Evolutionary conservation across 495 filamentous ascomycete genomes (phyloP).

Genomic region (Tuber microsphaerosporum): DNA sequence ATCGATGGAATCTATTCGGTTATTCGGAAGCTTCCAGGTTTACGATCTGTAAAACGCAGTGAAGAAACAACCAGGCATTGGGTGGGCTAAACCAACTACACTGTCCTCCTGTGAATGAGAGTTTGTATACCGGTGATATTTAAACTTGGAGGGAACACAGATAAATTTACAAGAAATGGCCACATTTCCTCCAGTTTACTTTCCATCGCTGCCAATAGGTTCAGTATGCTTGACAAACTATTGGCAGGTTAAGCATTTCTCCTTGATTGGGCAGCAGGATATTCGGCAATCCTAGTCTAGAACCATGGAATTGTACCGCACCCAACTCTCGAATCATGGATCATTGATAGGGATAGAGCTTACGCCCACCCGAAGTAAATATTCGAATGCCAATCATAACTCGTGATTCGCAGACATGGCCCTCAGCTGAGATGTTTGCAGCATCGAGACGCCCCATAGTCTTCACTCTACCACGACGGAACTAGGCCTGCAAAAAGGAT

Average conservation of each 20-base stretch:
- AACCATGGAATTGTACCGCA: not conserved
- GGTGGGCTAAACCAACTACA: not conserved
- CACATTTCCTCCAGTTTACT: not conserved
- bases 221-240: not conserved
- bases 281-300: not conserved
- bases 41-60: not conserved
- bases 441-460: not conserved
- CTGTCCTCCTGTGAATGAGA: not conserved
- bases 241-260: not conserved
- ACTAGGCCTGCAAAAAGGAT: too few species aligned
- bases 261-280: not conserved
- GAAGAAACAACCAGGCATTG: not conserved
- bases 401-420: not conserved
- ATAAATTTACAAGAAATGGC: not conserved
- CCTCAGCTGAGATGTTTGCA: constrained; percentile 3
- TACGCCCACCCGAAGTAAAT: not conserved
- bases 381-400: not conserved
- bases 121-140: not conserved
- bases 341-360: not conserved
- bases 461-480: too few species aligned
- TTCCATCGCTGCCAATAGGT: not conserved
- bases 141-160: not conserved
- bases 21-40: not conserved
- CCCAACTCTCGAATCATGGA: not conserved
- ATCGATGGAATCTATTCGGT: not conserved